Base-by-base conservation (phyloP, 1,284 basidiomycete genomes). In the Prillingera fragicola region DNA sequence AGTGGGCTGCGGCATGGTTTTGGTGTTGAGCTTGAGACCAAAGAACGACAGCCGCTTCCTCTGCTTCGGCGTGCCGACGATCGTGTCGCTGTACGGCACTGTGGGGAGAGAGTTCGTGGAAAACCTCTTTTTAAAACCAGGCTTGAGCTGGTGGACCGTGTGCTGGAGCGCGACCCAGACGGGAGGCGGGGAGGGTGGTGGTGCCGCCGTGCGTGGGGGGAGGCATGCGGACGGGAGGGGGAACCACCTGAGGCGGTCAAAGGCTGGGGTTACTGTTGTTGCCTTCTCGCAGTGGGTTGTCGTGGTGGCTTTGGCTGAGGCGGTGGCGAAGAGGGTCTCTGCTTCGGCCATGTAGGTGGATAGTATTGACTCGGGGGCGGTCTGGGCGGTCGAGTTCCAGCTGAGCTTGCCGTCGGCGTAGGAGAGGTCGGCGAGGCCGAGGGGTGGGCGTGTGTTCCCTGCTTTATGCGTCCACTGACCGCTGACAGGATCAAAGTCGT, bases 381-480 rank as follows among this genome's bases (percentile, higher is more conserved):
- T 31, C 18, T 29, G 15, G 18, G 9, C 8, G 19, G n/a, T 13
- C 8, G 38, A 32, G 5, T 19, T 14, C 38, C 38, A 39, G 12
- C 26, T 13, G 21, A 39, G 38, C 6, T 5, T n/a, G n/a, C 38
- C 38, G 5, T 7, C n/a, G 9, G 5, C 24, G 38, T 39, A 39
- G 1, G 27, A 31, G 6, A 39, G 28, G 19, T 39, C 38, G 22
- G 9, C 34, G 23, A 36, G n/a, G 8, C 34, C 23, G 14, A 36
- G 8, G 22, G 34, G 34, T 9, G 22, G 22, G 13, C 34, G 34
- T 19, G 36, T n/a, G n/a, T n/a, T n/a, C n/a, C n/a, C 26, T 28
- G 26, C 26, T 9, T 28, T 28, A 22, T 5, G 29, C 13, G 34
- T 33, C 45, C 45, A 47, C 10, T 27, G 22, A 1, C 48, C 48